These are phyloP conservation scores for Vanderwaltozyma tropicalis DNA, from an alignment of 805 yeast genomes.

Conservation along the genomic window DNA sequence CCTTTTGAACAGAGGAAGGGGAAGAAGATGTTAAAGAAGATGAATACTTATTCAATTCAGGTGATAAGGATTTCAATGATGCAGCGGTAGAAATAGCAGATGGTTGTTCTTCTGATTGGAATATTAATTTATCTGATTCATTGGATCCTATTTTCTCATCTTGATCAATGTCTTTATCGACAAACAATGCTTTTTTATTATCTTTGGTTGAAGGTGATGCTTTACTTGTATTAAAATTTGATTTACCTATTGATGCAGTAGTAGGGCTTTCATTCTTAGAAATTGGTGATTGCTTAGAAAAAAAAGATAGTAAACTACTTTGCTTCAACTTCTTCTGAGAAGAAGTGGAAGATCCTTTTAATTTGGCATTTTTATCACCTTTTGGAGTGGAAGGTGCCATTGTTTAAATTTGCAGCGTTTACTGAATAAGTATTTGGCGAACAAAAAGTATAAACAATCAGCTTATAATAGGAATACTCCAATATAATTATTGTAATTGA, in stretches of 20 bases:
- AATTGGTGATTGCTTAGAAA: slow-evolving; percentile 21
- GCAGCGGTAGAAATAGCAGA: not conserved
- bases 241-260: slow-evolving; percentile 2
- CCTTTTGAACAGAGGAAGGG: not conserved
- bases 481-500: no score
- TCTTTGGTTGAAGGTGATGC: not conserved
- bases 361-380: slow-evolving; percentile 5
- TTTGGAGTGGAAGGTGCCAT: slow-evolving; percentile 20
- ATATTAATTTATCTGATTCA: not conserved
- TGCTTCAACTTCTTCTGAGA: slow-evolving; percentile 30
- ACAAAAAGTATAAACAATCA: no score
- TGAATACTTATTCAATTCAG: not conserved
- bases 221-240: not conserved
- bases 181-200: not conserved
- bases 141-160: not conserved
- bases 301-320: slow-evolving; percentile 28
- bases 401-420: no score
- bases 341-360: slow-evolving; percentile 11
- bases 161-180: not conserved
- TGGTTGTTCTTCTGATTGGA: not conserved
- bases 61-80: not conserved
- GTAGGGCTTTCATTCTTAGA: no score
- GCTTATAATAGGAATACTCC: no score
- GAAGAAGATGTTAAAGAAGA: not conserved
- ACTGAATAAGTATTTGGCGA: no score